Evolutionary conservation across 148 eudicot genomes (phyloP).

Genomic region (Linanthus parryae): DNA sequence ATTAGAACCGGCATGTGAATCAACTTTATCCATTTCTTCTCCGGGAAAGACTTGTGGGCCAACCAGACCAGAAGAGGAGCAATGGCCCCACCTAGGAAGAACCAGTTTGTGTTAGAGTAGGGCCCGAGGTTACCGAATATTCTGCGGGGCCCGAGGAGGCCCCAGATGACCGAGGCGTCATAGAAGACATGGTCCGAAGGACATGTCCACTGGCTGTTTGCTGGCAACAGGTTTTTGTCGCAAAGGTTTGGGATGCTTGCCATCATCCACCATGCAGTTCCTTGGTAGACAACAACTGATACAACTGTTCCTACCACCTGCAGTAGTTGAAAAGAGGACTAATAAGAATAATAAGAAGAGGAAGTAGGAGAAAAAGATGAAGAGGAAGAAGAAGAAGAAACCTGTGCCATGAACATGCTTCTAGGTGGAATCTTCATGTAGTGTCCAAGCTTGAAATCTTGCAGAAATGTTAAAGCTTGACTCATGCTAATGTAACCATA

Average conservation of each 20-base stretch:
- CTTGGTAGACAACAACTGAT: conserved; percentile 53
- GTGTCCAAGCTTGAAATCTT: conserved; percentile 82
- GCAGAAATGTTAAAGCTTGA: conserved; percentile 54
- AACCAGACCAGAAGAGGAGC: conserved; percentile 46
- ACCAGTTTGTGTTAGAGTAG: conserved; percentile 46
- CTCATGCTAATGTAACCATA: conserved; percentile 85
- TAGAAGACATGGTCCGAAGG: conserved; percentile 53
- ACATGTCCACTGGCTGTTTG: conserved; percentile 65
- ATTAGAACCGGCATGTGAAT: conserved; percentile 62
- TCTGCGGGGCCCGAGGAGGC: conserved; percentile 60
- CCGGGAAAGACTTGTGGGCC: conserved; percentile 41
- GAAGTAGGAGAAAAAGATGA: not conserved
- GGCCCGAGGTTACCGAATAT: conserved; percentile 64
- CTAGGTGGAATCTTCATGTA: conserved; percentile 91
- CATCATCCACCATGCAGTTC: conserved; percentile 81
- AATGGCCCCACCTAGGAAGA: conserved; percentile 47
- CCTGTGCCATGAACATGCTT: conserved; percentile 74
- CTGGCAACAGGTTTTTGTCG: conserved; percentile 40
- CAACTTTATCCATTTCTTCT: conserved; percentile 31
- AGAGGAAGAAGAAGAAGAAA: conserved; percentile 4
- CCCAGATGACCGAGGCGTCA: conserved; percentile 77
- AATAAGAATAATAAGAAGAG: not conserved
- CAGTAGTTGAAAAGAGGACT: not conserved
- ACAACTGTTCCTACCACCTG: conserved; percentile 53
- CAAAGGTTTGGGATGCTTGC: conserved; percentile 50